Evolutionary conservation across 148 eudicot species (phyloP).

Genomic region (Polygonum maritimum): DNA sequence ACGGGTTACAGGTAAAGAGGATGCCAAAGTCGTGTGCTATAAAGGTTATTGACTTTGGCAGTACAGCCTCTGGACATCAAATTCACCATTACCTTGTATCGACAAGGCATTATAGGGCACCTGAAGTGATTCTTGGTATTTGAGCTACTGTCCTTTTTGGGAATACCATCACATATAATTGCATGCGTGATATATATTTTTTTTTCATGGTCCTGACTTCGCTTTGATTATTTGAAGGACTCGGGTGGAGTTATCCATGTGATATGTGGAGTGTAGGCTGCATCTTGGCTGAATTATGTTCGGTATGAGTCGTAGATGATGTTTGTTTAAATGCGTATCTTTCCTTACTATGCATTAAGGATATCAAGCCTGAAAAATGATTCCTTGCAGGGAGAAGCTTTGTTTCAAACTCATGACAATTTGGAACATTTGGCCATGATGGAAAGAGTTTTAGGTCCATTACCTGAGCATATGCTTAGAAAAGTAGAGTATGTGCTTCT

Average conservation of each 20-base stretch:
- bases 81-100: conserved; percentile 45
- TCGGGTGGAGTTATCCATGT: conserved; percentile 59
- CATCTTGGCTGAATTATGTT: conserved; percentile 48
- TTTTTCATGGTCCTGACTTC: background rate
- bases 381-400: conserved; percentile 47
- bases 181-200: background rate
- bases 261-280: conserved; percentile 61
- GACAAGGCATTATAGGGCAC: conserved; percentile 56
- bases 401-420: conserved; percentile 62
- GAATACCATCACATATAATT: background rate
- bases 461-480: conserved; percentile 50
- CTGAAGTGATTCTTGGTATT: conserved; percentile 56
- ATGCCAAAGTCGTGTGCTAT: conserved; percentile 57
- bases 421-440: conserved; percentile 66
- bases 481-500: conserved; percentile 42
- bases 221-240: conserved; percentile 22
- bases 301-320: conserved; percentile 25
- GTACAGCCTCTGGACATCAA: conserved; percentile 47
- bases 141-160: background rate
- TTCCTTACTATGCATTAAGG: background rate
- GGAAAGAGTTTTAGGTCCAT: conserved; percentile 56
- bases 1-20: conserved; percentile 31
- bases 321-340: background rate
- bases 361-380: background rate
- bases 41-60: conserved; percentile 61